phyloP scores from a whole-genome alignment of 225 moss, liverwort and hornwort species.

The Climacium dendroides region DNA sequence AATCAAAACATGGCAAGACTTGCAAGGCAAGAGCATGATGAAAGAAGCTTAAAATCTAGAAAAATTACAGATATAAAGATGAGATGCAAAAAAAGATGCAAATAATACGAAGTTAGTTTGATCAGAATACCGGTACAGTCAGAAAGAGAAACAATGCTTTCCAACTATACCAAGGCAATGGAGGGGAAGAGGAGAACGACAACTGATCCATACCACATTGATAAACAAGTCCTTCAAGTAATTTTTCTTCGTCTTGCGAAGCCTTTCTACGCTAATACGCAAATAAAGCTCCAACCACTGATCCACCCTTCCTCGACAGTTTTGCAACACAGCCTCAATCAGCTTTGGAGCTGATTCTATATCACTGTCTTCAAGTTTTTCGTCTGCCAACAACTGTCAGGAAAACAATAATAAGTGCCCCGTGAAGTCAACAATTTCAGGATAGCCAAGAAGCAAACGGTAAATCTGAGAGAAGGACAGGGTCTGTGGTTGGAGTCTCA shows the following conservation, averaged over 20 bases:
- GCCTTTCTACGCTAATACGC: conserved; percentile 68
- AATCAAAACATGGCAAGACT: neutral
- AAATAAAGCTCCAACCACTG: conserved; percentile 75
- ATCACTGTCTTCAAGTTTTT: conserved; percentile 86
- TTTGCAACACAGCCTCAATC: conserved; percentile 92
- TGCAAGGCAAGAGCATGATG: neutral
- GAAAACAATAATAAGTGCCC: neutral
- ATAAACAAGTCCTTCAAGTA: conserved; percentile 79
- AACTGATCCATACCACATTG: conserved; percentile 58
- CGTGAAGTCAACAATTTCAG: neutral
- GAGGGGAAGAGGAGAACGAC: neutral
- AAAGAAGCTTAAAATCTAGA: neutral
- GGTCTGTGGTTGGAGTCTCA: conserved; percentile 2
- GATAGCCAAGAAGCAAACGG: neutral
- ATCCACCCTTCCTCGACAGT: conserved; percentile 92
- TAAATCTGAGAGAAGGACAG: neutral
- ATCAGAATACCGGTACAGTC: neutral
- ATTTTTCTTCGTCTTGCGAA: conserved; percentile 64
- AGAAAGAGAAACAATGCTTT: neutral
- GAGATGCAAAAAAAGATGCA: neutral
- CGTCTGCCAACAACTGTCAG: conserved; percentile 80
- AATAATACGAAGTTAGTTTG: neutral
- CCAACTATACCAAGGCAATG: neutral
- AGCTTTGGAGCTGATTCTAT: conserved; percentile 94
- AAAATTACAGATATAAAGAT: neutral